phyloP scores from a whole-genome alignment of 306 rosid genomes.

The Vigna trinervia region DNA sequence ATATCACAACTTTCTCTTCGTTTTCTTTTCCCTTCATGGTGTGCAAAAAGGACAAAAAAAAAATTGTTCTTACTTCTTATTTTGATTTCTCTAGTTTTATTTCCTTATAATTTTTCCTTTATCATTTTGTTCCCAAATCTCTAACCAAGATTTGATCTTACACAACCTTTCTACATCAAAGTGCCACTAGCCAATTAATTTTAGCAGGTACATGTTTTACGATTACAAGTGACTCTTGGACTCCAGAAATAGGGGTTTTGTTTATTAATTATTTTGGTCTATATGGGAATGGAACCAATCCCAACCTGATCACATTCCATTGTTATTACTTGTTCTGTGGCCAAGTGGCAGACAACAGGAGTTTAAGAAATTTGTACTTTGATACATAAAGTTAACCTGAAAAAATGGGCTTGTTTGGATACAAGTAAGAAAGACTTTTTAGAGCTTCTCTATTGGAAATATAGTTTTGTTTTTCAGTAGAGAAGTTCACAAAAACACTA shows the following conservation, averaged over 20 bases:
- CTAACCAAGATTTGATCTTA: constrained; percentile 15
- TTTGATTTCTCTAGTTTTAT: not conserved
- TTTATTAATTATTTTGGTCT: constrained; percentile 15
- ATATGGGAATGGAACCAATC: not conserved
- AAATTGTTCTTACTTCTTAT: not conserved
- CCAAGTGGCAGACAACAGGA: constrained; percentile 14
- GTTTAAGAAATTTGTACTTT: too few species aligned
- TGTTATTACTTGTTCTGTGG: constrained; percentile 15
- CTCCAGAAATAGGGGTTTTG: not conserved
- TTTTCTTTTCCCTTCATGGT: constrained; percentile 16
- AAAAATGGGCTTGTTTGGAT: not conserved
- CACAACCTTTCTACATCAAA: constrained; percentile 12
- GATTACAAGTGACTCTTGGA: not conserved
- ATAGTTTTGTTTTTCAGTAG: too few species aligned
- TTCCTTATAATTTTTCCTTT: constrained; percentile 6
- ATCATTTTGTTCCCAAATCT: constrained; percentile 3
- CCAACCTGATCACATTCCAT: constrained; percentile 6
- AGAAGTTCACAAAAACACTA: too few species aligned
- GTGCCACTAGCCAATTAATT: not conserved
- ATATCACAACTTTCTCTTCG: constrained; percentile 11
- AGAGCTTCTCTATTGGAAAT: too few species aligned
- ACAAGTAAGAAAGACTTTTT: too few species aligned
- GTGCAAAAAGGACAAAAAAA: constrained; percentile 9
- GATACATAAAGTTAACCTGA: not conserved
- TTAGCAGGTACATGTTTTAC: not conserved